A percentile compares a stretch with the other conserved stretches of the same genome.
Evolutionary conservation across 1,139 yeast species (phyloP).

Genomic region (Candida sojae): DNA sequence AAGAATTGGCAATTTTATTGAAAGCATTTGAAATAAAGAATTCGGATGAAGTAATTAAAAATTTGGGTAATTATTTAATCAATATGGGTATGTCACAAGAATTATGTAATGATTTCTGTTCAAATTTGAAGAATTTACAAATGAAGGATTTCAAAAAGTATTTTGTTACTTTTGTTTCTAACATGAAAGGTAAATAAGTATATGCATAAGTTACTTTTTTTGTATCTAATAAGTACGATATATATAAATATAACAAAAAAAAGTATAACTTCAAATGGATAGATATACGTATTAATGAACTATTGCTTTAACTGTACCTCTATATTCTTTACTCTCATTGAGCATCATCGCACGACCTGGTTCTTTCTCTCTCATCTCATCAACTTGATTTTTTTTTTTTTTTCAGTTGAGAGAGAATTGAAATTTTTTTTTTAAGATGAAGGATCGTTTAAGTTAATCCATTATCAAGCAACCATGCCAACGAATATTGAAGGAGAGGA

Average conservation of each 20-base stretch:
- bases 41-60: slow-evolving; percentile 46
- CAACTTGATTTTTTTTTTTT: slow-evolving; percentile 3
- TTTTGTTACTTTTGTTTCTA: slow-evolving; percentile 57
- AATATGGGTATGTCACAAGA: slow-evolving; percentile 62
- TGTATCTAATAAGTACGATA: too few relatives aligned
- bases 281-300: too few relatives aligned
- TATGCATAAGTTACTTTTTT: background rate
- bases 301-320: too few relatives aligned
- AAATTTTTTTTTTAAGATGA: background rate
- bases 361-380: background rate
- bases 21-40: slow-evolving; percentile 55
- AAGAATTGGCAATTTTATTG: slow-evolving; percentile 73
- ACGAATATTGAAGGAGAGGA: slow-evolving; percentile 28
- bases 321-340: too few relatives aligned
- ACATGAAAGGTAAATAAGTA: slow-evolving; percentile 30
- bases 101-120: slow-evolving; percentile 57
- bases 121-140: slow-evolving; percentile 54
- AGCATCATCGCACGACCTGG: background rate
- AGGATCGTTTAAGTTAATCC: too few relatives aligned
- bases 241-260: too few relatives aligned
- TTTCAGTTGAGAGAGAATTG: background rate
- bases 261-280: too few relatives aligned
- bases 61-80: slow-evolving; percentile 55
- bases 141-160: slow-evolving; percentile 66
- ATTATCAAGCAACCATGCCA: slow-evolving; percentile 17